Evolutionary conservation across 257 asterid species (phyloP), one percentile per base, ranked within the genome.

Genomic region (Dorcoceras hygrometricum): DNA sequence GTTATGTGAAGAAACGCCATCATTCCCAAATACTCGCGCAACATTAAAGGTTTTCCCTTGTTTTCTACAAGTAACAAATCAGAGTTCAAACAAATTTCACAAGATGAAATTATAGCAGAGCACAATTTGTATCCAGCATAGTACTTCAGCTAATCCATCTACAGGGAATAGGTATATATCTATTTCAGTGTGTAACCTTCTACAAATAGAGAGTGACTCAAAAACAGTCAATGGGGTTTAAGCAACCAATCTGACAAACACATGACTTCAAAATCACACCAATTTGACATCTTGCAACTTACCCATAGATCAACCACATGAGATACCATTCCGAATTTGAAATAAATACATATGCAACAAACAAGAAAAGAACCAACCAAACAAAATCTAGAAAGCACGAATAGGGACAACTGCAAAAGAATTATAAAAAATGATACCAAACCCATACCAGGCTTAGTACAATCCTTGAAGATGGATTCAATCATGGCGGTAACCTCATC

Each of bases 1-100:
- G 97, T 91, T 66, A 91, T 91, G 80, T 91, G 95, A 71, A 86
- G 80, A 75, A 88, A 91, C 23, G 98, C 83, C 73, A 91, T 89
- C 76, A 83, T 62, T 8, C 94, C 86, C 74, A 91, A 53, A 77
- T 88, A 78, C 1, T 85, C 80, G 6, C 96, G 88, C 69, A 88
- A 32, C 72, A 79, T 75, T 75, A 91, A 6, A 59, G 81, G 74
- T 75, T 87, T 82, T 16, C 91, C 95, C 58, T 55, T 43, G 2
- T 81, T 81, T 24, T 81, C 95, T 85, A 81, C 75, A 28, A 46
- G 19, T 14, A 0, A 36, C 16, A 3, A n/a, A 27, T n/a, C 14
- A 59, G 31, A 9, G 29, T 23, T 11, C 61, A n/a, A 6, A 29
- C 53, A 18, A 29, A 48, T 12, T 20, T 62, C 25, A 62, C 65